Conservation (phyloP, 129 eudicot genomes). For the Mikania micrantha region DNA sequence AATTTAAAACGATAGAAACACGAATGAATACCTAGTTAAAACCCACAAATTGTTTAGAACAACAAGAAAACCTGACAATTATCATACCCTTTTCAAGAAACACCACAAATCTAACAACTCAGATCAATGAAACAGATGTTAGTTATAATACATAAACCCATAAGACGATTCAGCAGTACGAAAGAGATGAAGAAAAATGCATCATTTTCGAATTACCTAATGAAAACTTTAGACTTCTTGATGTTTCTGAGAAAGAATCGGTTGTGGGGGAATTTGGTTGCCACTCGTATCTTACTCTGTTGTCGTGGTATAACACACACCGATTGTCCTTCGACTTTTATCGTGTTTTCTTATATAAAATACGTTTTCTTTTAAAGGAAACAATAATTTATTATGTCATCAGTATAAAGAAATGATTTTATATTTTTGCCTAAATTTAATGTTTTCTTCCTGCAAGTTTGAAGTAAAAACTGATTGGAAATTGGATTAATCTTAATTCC, state of each 20-base stretch:
- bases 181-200: neutral
- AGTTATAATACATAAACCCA: neutral
- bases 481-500: neutral
- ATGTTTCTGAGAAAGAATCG: neutral
- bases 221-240: neutral
- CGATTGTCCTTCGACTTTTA: neutral
- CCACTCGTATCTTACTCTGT: conserved; percentile 12
- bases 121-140: conserved; percentile 12
- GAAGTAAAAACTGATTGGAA: neutral
- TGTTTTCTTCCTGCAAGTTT: no score
- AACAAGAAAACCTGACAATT: neutral
- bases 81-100: neutral
- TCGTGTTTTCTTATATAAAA: neutral
- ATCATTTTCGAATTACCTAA: conserved; percentile 9
- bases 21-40: neutral
- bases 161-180: neutral
- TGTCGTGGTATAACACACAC: conserved; percentile 6
- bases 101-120: neutral
- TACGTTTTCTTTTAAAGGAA: neutral
- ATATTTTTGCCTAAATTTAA: no score
- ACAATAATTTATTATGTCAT: no score
- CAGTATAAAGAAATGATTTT: no score
- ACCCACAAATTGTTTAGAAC: neutral
- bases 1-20: neutral
- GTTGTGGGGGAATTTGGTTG: conserved; percentile 1